Conservation (phyloP, 2,329 filamentous ascomycete genomes). For the Fusarium ramigenum region DNA sequence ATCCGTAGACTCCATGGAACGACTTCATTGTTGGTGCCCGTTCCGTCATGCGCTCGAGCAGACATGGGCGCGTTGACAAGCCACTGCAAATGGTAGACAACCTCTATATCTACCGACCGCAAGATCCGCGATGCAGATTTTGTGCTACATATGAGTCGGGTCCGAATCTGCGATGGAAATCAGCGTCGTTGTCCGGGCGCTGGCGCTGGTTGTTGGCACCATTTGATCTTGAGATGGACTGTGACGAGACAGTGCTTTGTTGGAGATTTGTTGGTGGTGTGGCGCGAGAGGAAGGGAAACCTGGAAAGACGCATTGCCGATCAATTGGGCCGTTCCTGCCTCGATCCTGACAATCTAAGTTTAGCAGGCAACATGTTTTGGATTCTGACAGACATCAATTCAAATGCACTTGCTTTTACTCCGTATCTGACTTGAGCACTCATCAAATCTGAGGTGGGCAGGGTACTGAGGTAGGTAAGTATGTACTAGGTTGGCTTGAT, state of each 20-base stretch:
- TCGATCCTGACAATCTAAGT: slow-evolving; percentile 23
- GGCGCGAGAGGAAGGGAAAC: slow-evolving; percentile 13
- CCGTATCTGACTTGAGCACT: neutral
- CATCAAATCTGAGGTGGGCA: neutral
- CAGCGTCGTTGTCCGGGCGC: neutral
- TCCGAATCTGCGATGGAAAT: neutral
- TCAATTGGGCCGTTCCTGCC: slow-evolving; percentile 26
- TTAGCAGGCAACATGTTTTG: neutral
- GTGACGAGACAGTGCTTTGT: slow-evolving; percentile 7
- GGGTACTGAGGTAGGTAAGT: neutral
- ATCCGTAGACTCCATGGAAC: neutral
- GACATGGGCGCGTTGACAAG: neutral
- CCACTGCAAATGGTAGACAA: neutral
- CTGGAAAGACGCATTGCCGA: slow-evolving; percentile 27
- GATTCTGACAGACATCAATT: neutral
- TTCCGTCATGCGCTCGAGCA: neutral
- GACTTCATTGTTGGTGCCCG: neutral
- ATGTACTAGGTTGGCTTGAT: neutral
- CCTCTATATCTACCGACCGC: neutral
- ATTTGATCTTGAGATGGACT: slow-evolving; percentile 8
- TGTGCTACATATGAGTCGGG: neutral
- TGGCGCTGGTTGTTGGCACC: neutral
- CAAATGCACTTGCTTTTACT: neutral
- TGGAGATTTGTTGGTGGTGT: slow-evolving; percentile 9
- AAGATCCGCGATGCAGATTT: neutral